Conservation (phyloP, 192 early-diverging fungal genomes). For the Backusella luteola region DNA sequence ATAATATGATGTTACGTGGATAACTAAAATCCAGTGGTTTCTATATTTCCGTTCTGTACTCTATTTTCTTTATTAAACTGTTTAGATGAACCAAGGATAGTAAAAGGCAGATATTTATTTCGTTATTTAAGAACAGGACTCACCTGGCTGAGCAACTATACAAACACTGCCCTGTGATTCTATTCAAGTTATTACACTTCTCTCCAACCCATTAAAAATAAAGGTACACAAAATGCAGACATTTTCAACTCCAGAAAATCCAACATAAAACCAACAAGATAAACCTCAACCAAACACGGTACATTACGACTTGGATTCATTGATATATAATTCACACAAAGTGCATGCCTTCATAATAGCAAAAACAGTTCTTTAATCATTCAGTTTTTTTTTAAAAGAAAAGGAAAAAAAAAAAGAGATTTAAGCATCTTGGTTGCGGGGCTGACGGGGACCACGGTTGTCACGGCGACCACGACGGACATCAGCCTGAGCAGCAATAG, state of each 20-base stretch:
- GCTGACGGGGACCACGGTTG: constrained; percentile 15
- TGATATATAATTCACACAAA: too few relatives aligned
- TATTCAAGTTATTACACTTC: too few relatives aligned
- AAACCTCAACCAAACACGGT: too few relatives aligned
- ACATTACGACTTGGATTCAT: too few relatives aligned
- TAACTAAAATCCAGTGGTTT: not conserved
- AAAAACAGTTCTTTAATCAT: not conserved
- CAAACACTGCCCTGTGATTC: too few relatives aligned
- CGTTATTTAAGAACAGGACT: not conserved
- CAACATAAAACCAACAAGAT: too few relatives aligned
- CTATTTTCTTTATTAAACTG: not conserved
- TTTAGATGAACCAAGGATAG: too few relatives aligned
- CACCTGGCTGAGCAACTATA: too few relatives aligned
- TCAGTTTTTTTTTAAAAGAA: not conserved
- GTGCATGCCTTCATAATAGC: too few relatives aligned
- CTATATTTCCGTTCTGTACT: not conserved
- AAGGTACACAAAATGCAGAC: too few relatives aligned
- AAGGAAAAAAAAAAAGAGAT: not conserved
- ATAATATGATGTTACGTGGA: not conserved
- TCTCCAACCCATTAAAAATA: too few relatives aligned
- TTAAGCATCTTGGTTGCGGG: constrained; percentile 28
- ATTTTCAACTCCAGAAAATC: too few relatives aligned
- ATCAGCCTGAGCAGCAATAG: constrained; percentile 35
- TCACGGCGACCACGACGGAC: constrained; percentile 27
- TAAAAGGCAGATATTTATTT: not conserved